Evolutionary conservation across 768 basidiomycete species (phyloP).

Genomic region (Trametes coccinea): DNA sequence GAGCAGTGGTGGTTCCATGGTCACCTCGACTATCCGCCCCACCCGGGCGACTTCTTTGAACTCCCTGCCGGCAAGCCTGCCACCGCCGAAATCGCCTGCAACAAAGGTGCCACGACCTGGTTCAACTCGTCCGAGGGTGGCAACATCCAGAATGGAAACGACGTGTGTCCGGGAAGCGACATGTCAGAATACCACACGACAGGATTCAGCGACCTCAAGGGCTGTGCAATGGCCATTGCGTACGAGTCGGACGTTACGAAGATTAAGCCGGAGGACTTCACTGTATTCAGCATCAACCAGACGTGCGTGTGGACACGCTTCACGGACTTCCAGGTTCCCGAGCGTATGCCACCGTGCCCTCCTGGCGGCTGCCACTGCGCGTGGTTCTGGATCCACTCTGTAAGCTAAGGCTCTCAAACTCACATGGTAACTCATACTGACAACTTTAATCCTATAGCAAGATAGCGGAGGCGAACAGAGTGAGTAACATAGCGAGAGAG

Average conservation of each 20-base stretch:
- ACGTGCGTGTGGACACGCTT: slow-evolving; percentile 73
- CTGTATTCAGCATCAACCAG: slow-evolving; percentile 73
- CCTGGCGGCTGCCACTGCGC: slow-evolving; percentile 65
- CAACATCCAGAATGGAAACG: slow-evolving; percentile 51
- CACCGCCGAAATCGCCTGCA: slow-evolving; percentile 55
- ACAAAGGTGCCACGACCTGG: slow-evolving; percentile 62
- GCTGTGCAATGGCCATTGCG: slow-evolving; percentile 74
- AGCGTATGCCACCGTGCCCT: slow-evolving; percentile 67
- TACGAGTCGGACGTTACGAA: slow-evolving; percentile 62
- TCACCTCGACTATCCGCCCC: slow-evolving; percentile 59
- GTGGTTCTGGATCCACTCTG: slow-evolving; percentile 74
- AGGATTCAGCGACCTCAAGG: slow-evolving; percentile 53
- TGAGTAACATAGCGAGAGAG: slow-evolving; percentile 29
- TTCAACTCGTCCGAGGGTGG: slow-evolving; percentile 54
- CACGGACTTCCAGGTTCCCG: slow-evolving; percentile 70
- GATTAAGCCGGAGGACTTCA: slow-evolving; percentile 68
- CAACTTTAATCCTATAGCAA: not conserved
- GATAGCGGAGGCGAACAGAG: slow-evolving; percentile 66
- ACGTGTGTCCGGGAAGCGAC: slow-evolving; percentile 53
- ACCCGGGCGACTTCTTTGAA: slow-evolving; percentile 54
- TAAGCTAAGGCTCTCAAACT: slow-evolving; percentile 25
- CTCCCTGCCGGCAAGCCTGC: slow-evolving; percentile 59
- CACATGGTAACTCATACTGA: no score
- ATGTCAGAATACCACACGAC: slow-evolving; percentile 54
- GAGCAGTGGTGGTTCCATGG: slow-evolving; percentile 62